Base-by-base conservation (phyloP, 177 flowering plant species). In the Vitis hybrid region DNA sequence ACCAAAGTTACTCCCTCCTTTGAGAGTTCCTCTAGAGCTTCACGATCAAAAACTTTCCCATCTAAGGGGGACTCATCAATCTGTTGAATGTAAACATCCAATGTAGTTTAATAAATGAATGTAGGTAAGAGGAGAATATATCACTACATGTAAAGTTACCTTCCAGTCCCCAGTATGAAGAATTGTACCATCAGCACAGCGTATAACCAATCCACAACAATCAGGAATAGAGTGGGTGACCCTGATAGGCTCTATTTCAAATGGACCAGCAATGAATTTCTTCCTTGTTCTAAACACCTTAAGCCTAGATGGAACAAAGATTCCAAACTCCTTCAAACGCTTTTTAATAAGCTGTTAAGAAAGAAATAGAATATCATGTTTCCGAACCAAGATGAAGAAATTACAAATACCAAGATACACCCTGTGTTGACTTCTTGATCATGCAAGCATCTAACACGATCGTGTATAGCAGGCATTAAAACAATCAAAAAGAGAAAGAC, bases 141-240 rank as follows among this genome's bases (percentile, higher is more conserved):
- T 52, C 33, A 69, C 3, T 26, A 48, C 52, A 45, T 51, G 55
- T 50, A 73, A 33, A n/a, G 3, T 58, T 77, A 91, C 99, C 96
- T 96, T 96, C 99, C 99, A 96, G 80, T 96, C 99, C 74, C 99
- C 99, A 64, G 99, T 96, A 78, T 96, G 99, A 76, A 96, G 89
- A 77, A 96, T 96, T 73, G 91, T 93, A 55, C 99, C 99, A 85
- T 93, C 98, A 74, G 86, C 65, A 80, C 98, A 96, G 7, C 99
- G 98, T 65, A 96, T 92, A 58, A 96, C 97, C 78, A 96, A 74
- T 63, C 99, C 99, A 80, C 86, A 90, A 77, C 98, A 96, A 85
- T 96, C 99, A 69, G 99, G 99, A 76, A 96, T 96, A 67, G 99
- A 93, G 89, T 96, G 99, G 60, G 98, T 96, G 26, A 96, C 99